These are phyloP conservation scores for Colletotrichum abscissum DNA, from an alignment of 2,329 filamentous ascomycete species.

Conservation along the genomic window DNA sequence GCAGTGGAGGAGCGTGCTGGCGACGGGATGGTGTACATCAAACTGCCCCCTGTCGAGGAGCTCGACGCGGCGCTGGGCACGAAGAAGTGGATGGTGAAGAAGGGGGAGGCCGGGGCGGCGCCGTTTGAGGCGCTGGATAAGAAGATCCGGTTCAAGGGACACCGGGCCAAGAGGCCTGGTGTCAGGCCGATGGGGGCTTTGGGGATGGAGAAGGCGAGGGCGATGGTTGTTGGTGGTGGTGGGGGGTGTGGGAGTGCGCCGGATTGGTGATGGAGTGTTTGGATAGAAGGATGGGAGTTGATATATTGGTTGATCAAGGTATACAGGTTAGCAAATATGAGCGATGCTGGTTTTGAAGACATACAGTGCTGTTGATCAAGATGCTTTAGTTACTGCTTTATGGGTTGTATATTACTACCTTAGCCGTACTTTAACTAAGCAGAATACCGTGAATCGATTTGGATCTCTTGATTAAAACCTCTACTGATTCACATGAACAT, in stretches of 20 bases:
- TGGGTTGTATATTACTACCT: no score
- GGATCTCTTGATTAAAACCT: no score
- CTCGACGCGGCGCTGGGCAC: slow-evolving; percentile 84
- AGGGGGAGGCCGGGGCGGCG: slow-evolving; percentile 66
- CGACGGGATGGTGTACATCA: slow-evolving; percentile 83
- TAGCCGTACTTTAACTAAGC: no score
- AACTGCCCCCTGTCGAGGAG: slow-evolving; percentile 83
- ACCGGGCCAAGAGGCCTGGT: slow-evolving; percentile 55
- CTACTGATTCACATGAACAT: no score
- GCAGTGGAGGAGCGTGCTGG: slow-evolving; percentile 72
- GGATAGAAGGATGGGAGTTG: neutral
- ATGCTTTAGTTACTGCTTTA: neutral
- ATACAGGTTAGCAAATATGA: neutral
- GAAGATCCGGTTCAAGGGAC: slow-evolving; percentile 57
- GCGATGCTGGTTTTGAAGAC: neutral
- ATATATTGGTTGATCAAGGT: neutral
- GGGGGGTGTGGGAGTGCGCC: slow-evolving; percentile 55
- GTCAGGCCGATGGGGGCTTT: slow-evolving; percentile 47
- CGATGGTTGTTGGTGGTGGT: slow-evolving; percentile 49
- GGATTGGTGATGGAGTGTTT: slow-evolving; percentile 53
- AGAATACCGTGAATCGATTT: no score
- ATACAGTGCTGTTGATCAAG: no score
- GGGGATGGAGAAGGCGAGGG: slow-evolving; percentile 50
- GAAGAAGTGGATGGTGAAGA: slow-evolving; percentile 80
- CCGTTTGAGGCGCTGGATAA: slow-evolving; percentile 58